Conservation (phyloP, 805 yeast genomes). For the Dipodascus geniculatus region DNA sequence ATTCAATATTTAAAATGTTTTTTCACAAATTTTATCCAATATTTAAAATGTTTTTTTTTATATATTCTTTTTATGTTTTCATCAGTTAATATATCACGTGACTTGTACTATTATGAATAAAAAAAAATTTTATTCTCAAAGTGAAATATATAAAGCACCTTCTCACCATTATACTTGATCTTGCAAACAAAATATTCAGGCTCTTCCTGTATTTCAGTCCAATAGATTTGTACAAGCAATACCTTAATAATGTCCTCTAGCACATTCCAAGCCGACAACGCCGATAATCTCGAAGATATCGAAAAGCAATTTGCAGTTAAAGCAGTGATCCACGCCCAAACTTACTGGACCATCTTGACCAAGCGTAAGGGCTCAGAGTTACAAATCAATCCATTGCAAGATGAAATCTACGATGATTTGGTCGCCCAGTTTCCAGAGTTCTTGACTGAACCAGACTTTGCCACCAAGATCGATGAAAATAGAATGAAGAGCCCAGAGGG, state of each 20-base stretch:
- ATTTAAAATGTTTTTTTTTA: too few relatives aligned
- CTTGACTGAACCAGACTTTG: conserved; percentile 40
- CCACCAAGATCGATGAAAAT: conserved; percentile 54
- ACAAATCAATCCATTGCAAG: conserved; percentile 34
- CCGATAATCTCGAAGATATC: conserved; percentile 90
- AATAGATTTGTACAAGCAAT: too few relatives aligned
- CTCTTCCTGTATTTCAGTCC: too few relatives aligned
- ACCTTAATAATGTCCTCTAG: not conserved
- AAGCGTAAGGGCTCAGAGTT: conserved; percentile 70
- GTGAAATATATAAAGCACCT: too few relatives aligned
- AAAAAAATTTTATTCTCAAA: too few relatives aligned
- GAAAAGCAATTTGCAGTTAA: conserved; percentile 97
- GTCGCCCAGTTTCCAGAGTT: conserved; percentile 82
- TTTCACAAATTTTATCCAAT: too few relatives aligned
- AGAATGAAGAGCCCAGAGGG: conserved; percentile 71
- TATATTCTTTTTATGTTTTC: too few relatives aligned
- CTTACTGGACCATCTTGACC: conserved; percentile 76
- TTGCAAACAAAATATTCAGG: too few relatives aligned
- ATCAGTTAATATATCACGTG: too few relatives aligned
- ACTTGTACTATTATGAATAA: too few relatives aligned
- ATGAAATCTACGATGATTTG: conserved; percentile 29
- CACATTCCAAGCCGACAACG: conserved; percentile 71
- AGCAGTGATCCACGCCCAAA: conserved; percentile 91
- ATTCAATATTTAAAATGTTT: too few relatives aligned
- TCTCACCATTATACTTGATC: not conserved